Conservation (phyloP, 352 stramenopile species). For the Pythium sukuiense region DNA sequence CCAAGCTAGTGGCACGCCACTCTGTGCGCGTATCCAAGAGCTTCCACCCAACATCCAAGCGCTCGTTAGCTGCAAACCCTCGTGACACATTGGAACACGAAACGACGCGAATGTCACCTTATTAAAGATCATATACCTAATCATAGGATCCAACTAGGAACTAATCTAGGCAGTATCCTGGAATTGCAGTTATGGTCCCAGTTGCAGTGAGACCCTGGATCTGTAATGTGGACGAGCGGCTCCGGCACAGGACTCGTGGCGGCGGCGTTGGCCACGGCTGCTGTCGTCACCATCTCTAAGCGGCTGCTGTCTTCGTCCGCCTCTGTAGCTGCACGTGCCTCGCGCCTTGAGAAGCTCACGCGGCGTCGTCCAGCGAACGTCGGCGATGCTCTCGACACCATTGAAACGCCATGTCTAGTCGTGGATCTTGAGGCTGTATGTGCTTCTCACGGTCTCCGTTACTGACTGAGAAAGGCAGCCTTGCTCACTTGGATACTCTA, state of each 20-base stretch:
- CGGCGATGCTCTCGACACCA: constrained; percentile 37
- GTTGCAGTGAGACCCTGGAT: not conserved
- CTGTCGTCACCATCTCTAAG: constrained; percentile 10
- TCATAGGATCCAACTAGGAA: too few species aligned
- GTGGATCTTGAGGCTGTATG: constrained; percentile 61
- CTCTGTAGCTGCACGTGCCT: not conserved
- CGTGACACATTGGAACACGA: not conserved
- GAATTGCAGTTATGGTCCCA: too few species aligned
- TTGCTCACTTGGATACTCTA: not conserved
- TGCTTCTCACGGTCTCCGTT: not conserved
- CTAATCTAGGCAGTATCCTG: too few species aligned
- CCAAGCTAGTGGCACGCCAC: not conserved
- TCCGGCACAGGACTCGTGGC: constrained; percentile 4
- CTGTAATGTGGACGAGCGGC: constrained; percentile 21
- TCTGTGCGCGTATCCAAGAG: constrained; percentile 1
- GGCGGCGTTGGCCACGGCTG: constrained; percentile 14
- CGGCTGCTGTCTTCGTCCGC: constrained; percentile 3
- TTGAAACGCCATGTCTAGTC: constrained; percentile 69
- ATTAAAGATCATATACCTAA: not conserved
- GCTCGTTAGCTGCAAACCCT: not conserved
- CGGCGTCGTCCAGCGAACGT: constrained; percentile 25
- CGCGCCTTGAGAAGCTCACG: constrained; percentile 16
- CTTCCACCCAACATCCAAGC: not conserved
- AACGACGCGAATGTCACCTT: not conserved
- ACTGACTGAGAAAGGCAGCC: too few species aligned